Base-by-base conservation (phyloP, 306 rosid genomes). In the Prunus armeniaca region DNA sequence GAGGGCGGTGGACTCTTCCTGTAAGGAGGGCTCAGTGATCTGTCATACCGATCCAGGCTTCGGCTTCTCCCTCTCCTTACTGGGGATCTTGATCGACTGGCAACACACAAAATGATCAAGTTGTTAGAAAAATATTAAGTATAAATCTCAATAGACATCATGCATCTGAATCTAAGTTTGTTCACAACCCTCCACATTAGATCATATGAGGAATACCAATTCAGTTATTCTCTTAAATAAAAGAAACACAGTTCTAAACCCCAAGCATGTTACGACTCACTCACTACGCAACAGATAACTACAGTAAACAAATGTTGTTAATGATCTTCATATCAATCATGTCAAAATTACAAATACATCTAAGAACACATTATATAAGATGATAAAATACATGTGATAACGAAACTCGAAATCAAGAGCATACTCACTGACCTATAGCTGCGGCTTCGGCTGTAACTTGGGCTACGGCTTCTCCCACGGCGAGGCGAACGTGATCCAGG, bases 21-120 rank as follows among this genome's bases (percentile, higher is more conserved):
- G 32, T 54, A 79, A 24, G 64, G 81, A 2, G 89, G 89, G 81
- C 89, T 87, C 61, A 73, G 28, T 32, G 93, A 89, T 67, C 90
- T 78, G 46, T 87, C 89, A 12, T 89, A 85, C 19, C 76, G 81
- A 69, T 81, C 82, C 2, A 81, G 78, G 77, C 91, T 89, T 25
- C 91, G 75, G 77, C 91, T 89, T 20, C 91, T 73, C 19, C 81
- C 90, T 76, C 91, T 85, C 56, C 87, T 80, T 22, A 46, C 83
- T 0, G 96, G 96, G 63, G 97, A 92, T 62, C 90, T 90, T 38
- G 96, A 92, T 28, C 81, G 96, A 80, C 97, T 92, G 88, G 41
- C 66, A 78, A 76, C 70, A 58, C 49, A 58, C 58, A 56, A 71
- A 28, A 74, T 66, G 13, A 24, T 56, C 27, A 30, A 65, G 62